phyloP scores from a whole-genome alignment of 2,329 filamentous ascomycete genomes.

The Penicillium fuscoglaucum region DNA sequence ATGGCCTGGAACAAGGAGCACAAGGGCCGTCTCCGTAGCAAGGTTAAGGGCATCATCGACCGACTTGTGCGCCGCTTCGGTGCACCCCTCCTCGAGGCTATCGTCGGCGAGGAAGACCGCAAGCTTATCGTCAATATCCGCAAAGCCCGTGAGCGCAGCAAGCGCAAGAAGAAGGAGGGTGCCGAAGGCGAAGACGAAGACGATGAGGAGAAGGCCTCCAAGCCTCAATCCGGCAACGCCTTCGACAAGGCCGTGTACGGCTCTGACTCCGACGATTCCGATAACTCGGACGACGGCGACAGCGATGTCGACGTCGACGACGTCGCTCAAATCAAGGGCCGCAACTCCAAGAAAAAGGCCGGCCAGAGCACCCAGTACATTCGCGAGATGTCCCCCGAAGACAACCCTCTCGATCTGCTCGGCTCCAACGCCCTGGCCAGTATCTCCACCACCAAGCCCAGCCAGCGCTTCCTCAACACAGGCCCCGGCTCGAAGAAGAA shows the following conservation, averaged over 20 bases:
- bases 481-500: slow-evolving; percentile 41
- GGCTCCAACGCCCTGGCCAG: slow-evolving; percentile 86
- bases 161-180: slow-evolving; percentile 78
- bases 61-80: slow-evolving; percentile 91
- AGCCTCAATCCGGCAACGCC: slow-evolving; percentile 72
- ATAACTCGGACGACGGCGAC: slow-evolving; percentile 63
- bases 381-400: slow-evolving; percentile 74
- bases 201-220: slow-evolving; percentile 52
- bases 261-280: slow-evolving; percentile 60
- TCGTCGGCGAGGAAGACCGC: slow-evolving; percentile 80
- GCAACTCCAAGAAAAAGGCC: slow-evolving; percentile 44
- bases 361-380: slow-evolving; percentile 71
- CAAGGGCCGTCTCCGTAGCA: slow-evolving; percentile 93
- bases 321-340: slow-evolving; percentile 36
- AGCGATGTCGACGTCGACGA: slow-evolving; percentile 46
- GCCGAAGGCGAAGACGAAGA: slow-evolving; percentile 60
- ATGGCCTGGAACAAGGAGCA: slow-evolving; percentile 98
- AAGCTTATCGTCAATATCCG: slow-evolving; percentile 93
- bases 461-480: slow-evolving; percentile 45
- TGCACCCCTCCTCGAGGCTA: slow-evolving; percentile 72
- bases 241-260: slow-evolving; percentile 97
- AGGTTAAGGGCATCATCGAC: slow-evolving; percentile 97
- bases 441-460: slow-evolving; percentile 86
- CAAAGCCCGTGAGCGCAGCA: slow-evolving; percentile 87
- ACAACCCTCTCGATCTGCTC: slow-evolving; percentile 91